Evolutionary conservation across 768 basidiomycete species (phyloP).

Genomic region (Russula vinacea): DNA sequence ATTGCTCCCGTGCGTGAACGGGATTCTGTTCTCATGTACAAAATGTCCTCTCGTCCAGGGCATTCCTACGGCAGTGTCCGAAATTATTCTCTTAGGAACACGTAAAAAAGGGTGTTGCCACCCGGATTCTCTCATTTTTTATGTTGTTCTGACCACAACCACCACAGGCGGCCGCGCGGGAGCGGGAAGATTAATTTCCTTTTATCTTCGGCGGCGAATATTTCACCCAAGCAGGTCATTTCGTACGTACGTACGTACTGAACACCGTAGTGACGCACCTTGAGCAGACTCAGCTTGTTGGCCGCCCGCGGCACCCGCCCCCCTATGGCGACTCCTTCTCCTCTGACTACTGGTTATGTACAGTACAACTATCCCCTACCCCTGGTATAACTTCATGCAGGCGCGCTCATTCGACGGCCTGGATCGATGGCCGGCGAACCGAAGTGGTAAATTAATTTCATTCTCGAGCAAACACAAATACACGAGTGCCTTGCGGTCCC

Average conservation of each 20-base stretch:
- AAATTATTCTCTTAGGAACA: background rate
- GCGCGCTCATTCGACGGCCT: background rate
- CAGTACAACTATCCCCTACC: background rate
- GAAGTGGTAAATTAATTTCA: slow-evolving; percentile 4
- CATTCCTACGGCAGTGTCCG: background rate
- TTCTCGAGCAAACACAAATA: background rate
- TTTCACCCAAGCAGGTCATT: background rate
- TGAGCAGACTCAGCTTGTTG: background rate
- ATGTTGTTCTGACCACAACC: background rate
- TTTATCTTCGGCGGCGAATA: background rate
- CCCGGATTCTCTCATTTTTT: background rate
- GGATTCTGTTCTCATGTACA: background rate
- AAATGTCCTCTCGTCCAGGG: background rate
- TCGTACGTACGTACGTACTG: background rate
- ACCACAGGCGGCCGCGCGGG: background rate
- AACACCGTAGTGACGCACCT: background rate
- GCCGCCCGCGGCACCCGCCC: background rate
- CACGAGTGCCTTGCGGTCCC: slow-evolving; percentile 9
- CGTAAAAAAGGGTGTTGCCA: background rate
- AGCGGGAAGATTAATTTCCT: background rate
- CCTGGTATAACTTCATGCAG: background rate
- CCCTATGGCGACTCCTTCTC: background rate
- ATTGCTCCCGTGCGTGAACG: background rate
- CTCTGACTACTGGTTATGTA: background rate
- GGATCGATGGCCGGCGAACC: slow-evolving; percentile 3